Conservation (phyloP, 2,329 filamentous ascomycete genomes). For the Phyllosticta ampelicida region DNA sequence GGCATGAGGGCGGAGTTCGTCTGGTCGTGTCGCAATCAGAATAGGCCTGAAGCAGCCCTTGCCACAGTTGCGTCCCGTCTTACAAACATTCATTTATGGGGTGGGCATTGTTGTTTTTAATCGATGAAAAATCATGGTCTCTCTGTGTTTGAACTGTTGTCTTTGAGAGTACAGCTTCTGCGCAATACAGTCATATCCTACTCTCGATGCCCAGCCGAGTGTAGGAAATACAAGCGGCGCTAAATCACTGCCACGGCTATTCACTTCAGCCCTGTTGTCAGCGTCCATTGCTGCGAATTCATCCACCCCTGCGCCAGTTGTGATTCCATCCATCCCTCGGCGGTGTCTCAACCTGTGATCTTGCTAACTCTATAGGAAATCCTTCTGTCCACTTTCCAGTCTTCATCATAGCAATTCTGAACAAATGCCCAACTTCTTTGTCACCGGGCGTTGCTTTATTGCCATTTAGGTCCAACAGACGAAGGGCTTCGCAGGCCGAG, state of each 20-base stretch:
- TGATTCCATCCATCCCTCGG: slow-evolving; percentile 79
- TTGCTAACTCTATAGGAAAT: slow-evolving; percentile 85
- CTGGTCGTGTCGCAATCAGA: background rate
- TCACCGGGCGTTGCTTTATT: slow-evolving; percentile 33
- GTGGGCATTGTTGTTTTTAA: background rate
- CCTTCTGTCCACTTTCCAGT: slow-evolving; percentile 59
- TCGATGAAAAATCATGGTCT: background rate
- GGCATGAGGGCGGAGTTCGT: background rate
- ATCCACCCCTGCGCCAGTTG: slow-evolving; percentile 56
- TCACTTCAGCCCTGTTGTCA: no score
- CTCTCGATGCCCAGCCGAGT: no score
- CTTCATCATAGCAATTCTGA: slow-evolving; percentile 84
- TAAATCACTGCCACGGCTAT: no score
- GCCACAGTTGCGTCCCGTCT: background rate
- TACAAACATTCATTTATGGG: background rate
- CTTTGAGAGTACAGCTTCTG: background rate
- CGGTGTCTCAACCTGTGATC: slow-evolving; percentile 75
- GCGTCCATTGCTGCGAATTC: background rate
- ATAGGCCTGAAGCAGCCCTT: background rate
- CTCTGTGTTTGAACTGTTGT: background rate
- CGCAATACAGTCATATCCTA: no score
- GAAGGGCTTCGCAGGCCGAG: slow-evolving; percentile 73
- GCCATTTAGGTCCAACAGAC: slow-evolving; percentile 38
- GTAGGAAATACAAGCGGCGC: no score
- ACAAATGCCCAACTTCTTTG: slow-evolving; percentile 60